phyloP scores from a whole-genome alignment of 768 basidiomycete species.

The Podaxis carcinomalis region DNA sequence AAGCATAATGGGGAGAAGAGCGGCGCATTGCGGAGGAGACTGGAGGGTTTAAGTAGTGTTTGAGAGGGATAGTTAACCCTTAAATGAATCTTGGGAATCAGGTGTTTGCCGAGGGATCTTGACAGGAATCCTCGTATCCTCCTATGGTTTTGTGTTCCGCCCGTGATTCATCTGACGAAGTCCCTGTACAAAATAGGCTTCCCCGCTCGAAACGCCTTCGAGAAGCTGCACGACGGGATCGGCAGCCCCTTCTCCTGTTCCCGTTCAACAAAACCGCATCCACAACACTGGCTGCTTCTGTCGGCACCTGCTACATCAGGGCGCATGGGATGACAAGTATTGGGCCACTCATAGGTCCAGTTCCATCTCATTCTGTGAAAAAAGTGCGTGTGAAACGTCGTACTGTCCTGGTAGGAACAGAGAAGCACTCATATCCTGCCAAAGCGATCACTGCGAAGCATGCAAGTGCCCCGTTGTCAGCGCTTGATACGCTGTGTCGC shows the following conservation, averaged over 20 bases:
- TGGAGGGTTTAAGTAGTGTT: conserved; percentile 2
- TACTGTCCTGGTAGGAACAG: neutral
- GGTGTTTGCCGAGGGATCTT: conserved; percentile 20
- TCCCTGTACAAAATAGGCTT: neutral
- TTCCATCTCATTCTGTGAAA: neutral
- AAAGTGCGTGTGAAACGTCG: neutral
- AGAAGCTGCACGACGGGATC: conserved; percentile 6
- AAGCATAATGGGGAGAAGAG: conserved; percentile 20
- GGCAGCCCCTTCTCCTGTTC: neutral
- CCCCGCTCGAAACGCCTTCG: neutral
- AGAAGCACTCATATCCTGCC: neutral
- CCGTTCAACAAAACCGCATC: neutral
- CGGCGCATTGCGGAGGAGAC: conserved; percentile 6
- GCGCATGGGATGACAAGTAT: neutral
- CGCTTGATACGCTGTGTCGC: neutral
- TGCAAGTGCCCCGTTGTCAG: neutral
- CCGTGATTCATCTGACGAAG: neutral
- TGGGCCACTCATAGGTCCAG: neutral
- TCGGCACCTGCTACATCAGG: neutral
- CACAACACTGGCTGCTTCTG: neutral
- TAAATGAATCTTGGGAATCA: conserved; percentile 4
- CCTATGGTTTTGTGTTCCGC: neutral
- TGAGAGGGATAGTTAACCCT: conserved; percentile 7
- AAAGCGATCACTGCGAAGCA: neutral
- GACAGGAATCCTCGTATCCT: neutral